Evolutionary conservation across 2,329 filamentous ascomycete species (phyloP).

Genomic region (Leptodontidium sp.): DNA sequence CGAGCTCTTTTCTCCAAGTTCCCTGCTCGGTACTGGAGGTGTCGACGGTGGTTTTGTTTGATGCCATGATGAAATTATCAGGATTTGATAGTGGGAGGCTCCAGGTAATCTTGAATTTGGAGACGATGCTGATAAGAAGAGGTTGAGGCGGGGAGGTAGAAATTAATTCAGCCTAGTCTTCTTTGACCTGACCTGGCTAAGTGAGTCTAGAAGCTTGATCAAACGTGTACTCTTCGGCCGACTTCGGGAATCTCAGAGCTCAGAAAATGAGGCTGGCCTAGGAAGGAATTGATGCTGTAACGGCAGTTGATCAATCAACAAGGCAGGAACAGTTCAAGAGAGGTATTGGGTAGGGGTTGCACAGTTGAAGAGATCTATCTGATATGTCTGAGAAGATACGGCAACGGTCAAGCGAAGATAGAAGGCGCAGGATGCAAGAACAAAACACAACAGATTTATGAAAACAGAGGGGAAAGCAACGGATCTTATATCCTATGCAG

Average conservation of each 20-base stretch:
- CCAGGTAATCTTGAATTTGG: neutral
- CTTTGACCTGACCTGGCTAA: neutral
- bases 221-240: neutral
- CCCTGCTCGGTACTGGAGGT: constrained; percentile 34
- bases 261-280: neutral
- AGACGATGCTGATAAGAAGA: neutral
- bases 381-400: too few species aligned
- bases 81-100: too few species aligned
- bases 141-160: neutral
- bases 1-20: constrained; percentile 45
- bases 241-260: neutral
- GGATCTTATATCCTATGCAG: constrained; percentile 3
- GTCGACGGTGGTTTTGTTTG: constrained; percentile 25
- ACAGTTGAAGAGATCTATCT: neutral
- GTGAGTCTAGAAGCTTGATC: neutral
- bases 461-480: constrained; percentile 6
- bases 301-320: neutral
- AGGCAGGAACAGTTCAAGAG: neutral
- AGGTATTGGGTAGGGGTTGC: too few species aligned
- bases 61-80: constrained; percentile 2
- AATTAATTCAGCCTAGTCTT: neutral
- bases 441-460: neutral
- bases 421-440: neutral
- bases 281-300: neutral
- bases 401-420: neutral